Percentiles rank a stretch among this genome's conserved stretches.
Conservation (phyloP, 1,139 yeast genomes). For the Yamadazyma diospyri region DNA sequence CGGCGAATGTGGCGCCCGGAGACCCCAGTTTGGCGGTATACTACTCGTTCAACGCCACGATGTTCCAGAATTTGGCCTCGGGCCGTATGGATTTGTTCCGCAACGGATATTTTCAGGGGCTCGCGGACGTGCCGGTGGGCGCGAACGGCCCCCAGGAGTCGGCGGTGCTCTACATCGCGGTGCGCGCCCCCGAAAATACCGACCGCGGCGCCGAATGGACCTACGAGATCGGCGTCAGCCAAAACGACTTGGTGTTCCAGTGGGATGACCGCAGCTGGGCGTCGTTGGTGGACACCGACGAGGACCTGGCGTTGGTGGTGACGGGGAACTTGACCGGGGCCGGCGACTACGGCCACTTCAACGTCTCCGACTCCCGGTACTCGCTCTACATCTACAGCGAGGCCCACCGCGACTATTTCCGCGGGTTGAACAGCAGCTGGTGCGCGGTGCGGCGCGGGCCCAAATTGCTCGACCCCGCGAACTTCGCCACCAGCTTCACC, state of each 20-base stretch:
- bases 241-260: conserved; percentile 60
- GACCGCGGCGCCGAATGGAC: conserved; percentile 44
- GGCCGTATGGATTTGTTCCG: conserved; percentile 31
- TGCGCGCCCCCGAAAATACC: conserved; percentile 43
- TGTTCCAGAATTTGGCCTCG: conserved; percentile 28
- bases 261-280: conserved; percentile 66
- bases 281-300: conserved; percentile 69
- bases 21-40: conserved; percentile 46
- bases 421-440: conserved; percentile 55
- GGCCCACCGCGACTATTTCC: conserved; percentile 35
- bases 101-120: conserved; percentile 54
- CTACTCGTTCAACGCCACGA: conserved; percentile 46
- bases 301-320: conserved; percentile 62
- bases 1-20: conserved; percentile 25
- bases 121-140: conserved; percentile 39
- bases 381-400: conserved; percentile 46
- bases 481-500: conserved; percentile 39
- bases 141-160: conserved; percentile 14
- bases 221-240: conserved; percentile 70
- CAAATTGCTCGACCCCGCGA: conserved; percentile 23
- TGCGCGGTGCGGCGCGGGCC: conserved; percentile 65
- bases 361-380: conserved; percentile 34
- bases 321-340: conserved; percentile 53
- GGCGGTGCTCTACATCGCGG: conserved; percentile 43
- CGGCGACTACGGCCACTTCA: conserved; percentile 18